Base-by-base conservation (phyloP, 345 rosid species). In the Adansonia digitata region DNA sequence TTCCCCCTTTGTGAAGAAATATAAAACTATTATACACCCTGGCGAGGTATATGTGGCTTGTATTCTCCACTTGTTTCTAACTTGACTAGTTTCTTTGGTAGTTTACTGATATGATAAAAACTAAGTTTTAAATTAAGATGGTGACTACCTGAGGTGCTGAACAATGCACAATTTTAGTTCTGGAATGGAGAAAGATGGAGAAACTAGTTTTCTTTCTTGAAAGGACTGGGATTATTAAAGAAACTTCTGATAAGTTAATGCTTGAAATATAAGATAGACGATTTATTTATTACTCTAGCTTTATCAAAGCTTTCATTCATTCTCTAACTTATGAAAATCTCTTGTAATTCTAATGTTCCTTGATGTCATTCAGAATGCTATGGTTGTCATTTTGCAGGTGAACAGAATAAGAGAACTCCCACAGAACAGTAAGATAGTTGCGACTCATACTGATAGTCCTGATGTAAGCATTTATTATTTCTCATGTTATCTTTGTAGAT, bases 361-460 rank as follows among this genome's bases (percentile, higher is more conserved):
- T 15, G 56, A 39, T 26, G 53, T 66, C 51, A n/a, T 72, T 43
- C 20, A 12, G 68, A 34, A 46, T 40, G 35, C 40, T 69, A 53
- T 75, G 46, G 37, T 52, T 40, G 39, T 48, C 10, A 48, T 71
- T 69, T 72, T 75, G 43, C 86, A 89, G 92, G 92, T 89, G 72
- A 89, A 89, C 76, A 87, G 89, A 84, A 89, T 89, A 73, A 87
- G 92, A 83, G 89, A 87, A 83, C 85, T 89, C 40, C 89, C 91
- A n/a, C 89, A 85, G 76, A 79, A 89, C 78, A 84, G 84, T 57
- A 89, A 87, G 78, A 89, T 89, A 57, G 85, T 89, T 13, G 93
- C 93, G 46, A 87, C 91, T 12, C 93, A 89, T 76, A 89, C 88
- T 15, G 93, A 89, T 51, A 80, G 93, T 77, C 91, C 91, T 59